These are phyloP conservation scores for Emmonsiellopsis sp. DNA, from an alignment of 2,329 filamentous ascomycete genomes.

Conservation along the genomic window DNA sequence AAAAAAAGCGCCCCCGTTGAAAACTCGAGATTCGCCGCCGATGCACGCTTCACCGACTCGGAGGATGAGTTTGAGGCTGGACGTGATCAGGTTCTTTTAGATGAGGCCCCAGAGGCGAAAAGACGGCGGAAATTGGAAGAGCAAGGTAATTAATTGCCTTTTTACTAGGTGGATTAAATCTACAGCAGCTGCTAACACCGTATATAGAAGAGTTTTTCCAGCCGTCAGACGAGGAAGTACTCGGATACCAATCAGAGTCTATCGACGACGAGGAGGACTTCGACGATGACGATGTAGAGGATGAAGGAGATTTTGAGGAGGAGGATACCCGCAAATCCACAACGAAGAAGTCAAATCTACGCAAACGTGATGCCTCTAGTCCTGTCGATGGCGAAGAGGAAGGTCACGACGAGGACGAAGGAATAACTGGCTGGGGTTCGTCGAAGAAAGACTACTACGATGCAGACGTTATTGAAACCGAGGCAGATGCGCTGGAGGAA, in stretches of 20 bases:
- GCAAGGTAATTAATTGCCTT: constrained; percentile 41
- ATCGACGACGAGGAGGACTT: constrained; percentile 41
- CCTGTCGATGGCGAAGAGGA: constrained; percentile 20
- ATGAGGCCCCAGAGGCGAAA: constrained; percentile 72
- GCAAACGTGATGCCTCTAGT: constrained; percentile 12
- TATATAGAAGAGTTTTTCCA: constrained; percentile 46
- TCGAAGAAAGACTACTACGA: constrained; percentile 89
- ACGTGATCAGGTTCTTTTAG: constrained; percentile 75
- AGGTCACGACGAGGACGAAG: constrained; percentile 46
- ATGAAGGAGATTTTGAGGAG: constrained; percentile 26
- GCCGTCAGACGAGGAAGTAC: constrained; percentile 54
- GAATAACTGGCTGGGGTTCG: constrained; percentile 70
- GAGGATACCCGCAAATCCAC: constrained; percentile 16
- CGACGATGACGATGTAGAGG: constrained; percentile 26
- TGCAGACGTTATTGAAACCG: constrained; percentile 64
- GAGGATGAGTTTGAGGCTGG: constrained; percentile 90
- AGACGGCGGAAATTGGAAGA: constrained; percentile 61
- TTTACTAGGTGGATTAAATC: constrained; percentile 6
- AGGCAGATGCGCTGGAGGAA: constrained; percentile 74
- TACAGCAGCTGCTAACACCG: neutral
- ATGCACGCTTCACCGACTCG: constrained; percentile 79
- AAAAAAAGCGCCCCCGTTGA: constrained; percentile 20
- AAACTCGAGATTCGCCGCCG: constrained; percentile 27
- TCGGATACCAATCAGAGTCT: constrained; percentile 38
- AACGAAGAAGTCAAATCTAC: constrained; percentile 14